These are phyloP conservation scores for Fusarium sp. DNA, from an alignment of 2,329 filamentous ascomycete species.

Conservation along the genomic window DNA sequence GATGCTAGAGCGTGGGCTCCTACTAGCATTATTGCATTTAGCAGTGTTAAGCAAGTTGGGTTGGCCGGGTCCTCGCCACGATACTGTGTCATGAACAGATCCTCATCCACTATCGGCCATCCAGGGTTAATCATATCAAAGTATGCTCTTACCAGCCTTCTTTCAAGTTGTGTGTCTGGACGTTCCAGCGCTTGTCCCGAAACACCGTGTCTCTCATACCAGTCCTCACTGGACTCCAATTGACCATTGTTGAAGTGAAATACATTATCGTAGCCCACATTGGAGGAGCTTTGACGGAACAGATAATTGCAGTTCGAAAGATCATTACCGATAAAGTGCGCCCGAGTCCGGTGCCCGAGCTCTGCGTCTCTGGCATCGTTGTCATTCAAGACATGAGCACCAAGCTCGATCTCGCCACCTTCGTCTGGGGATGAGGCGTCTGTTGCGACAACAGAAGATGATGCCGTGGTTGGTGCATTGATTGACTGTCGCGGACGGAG, in stretches of 20 bases:
- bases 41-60: constrained; percentile 9
- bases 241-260: constrained; percentile 23
- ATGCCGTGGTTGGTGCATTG: background rate
- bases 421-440: background rate
- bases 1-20: constrained; percentile 15
- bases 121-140: constrained; percentile 3
- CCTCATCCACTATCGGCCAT: constrained; percentile 19
- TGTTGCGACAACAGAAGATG: background rate
- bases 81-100: constrained; percentile 21
- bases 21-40: constrained; percentile 12
- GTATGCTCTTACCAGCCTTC: background rate
- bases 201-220: constrained; percentile 1
- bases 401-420: background rate
- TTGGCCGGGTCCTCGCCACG: background rate
- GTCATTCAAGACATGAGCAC: background rate
- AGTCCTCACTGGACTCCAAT: background rate
- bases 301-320: constrained; percentile 11
- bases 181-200: background rate
- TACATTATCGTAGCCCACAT: background rate
- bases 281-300: background rate
- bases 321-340: constrained; percentile 12
- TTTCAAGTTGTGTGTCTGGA: constrained; percentile 1
- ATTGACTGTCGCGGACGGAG: background rate
- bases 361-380: constrained; percentile 5
- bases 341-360: constrained; percentile 12